These are phyloP conservation scores for Apiospora saccharicola DNA, from an alignment of 2,329 filamentous ascomycete species.

Conservation along the genomic window DNA sequence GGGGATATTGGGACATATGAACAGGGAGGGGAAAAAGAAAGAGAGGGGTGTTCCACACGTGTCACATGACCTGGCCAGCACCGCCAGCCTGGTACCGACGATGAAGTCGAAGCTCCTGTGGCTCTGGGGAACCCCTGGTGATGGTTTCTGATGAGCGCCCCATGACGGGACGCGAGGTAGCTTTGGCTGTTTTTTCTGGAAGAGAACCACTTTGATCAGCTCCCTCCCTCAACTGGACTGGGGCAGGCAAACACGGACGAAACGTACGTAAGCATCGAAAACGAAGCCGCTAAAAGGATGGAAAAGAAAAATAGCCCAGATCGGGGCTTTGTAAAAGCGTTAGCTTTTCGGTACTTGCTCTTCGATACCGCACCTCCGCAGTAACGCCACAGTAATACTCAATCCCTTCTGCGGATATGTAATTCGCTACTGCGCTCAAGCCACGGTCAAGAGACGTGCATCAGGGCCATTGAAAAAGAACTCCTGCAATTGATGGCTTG, in stretches of 20 bases:
- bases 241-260: constrained; percentile 18
- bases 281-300: not conserved
- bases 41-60: not conserved
- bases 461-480: constrained; percentile 2
- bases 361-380: not conserved
- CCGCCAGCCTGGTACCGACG: constrained; percentile 20
- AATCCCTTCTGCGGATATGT: not conserved
- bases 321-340: constrained; percentile 5
- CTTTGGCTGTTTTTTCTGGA: not conserved
- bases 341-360: not conserved
- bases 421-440: not conserved
- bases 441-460: not conserved
- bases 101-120: constrained; percentile 14
- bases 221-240: not conserved
- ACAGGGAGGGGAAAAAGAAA: not conserved
- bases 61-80: constrained; percentile 6
- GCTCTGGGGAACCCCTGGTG: constrained; percentile 10
- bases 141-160: not conserved
- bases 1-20: not conserved
- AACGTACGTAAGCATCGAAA: not conserved
- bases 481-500: constrained; percentile 16
- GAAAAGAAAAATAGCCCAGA: not conserved
- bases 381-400: not conserved
- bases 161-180: not conserved
- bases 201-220: constrained; percentile 10